Evolutionary conservation across 2,329 filamentous ascomycete genomes (phyloP).

Genomic region (Exophiala mesophila): DNA sequence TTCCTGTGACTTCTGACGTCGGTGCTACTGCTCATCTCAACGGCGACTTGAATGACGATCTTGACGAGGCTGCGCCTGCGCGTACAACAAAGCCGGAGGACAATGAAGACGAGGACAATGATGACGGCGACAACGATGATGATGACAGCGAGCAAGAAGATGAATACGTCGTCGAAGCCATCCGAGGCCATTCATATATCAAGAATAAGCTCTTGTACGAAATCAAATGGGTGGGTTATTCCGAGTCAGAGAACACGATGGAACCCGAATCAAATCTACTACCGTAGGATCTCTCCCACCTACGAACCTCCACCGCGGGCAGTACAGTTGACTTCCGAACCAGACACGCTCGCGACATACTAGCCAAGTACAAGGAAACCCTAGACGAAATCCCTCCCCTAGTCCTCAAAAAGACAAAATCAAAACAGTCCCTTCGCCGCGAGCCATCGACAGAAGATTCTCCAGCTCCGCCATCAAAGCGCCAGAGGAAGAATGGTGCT

Average conservation of each 20-base stretch:
- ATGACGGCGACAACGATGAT: constrained; percentile 32
- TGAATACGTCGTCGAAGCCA: constrained; percentile 12
- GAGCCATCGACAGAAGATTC: constrained; percentile 23
- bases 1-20: constrained; percentile 4
- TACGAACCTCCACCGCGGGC: background rate
- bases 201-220: constrained; percentile 31
- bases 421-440: constrained; percentile 26
- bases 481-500: constrained; percentile 17
- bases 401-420: constrained; percentile 23
- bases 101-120: constrained; percentile 35
- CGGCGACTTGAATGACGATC: constrained; percentile 26
- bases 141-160: constrained; percentile 7
- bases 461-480: constrained; percentile 17
- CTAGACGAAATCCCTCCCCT: constrained; percentile 38
- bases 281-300: constrained; percentile 28
- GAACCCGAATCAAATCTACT: constrained; percentile 44
- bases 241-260: constrained; percentile 40
- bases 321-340: constrained; percentile 2
- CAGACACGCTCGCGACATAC: constrained; percentile 33
- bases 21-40: constrained; percentile 17
- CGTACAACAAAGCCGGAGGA: constrained; percentile 33
- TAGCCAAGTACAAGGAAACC: constrained; percentile 39
- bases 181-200: constrained; percentile 3
- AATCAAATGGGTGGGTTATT: constrained; percentile 47
- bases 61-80: constrained; percentile 26